Percentiles rank a stretch among this genome's conserved stretches.
Evolutionary conservation across 345 rosid species (phyloP).

Genomic region (thale cress (Arabidopsis thaliana)): DNA sequence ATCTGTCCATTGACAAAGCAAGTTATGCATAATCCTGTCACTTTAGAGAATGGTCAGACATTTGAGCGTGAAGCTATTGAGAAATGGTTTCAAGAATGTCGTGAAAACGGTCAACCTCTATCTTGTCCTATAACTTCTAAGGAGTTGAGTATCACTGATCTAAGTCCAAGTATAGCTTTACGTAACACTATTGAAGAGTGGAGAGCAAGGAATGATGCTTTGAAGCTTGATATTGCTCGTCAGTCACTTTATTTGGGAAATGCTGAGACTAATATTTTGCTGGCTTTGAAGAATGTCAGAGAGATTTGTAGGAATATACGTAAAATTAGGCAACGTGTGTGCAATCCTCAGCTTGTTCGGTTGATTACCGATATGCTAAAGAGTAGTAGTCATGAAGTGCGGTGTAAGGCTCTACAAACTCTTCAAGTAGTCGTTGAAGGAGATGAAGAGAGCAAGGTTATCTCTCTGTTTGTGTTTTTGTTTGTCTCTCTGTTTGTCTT

Average conservation of each 20-base stretch:
- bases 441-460: constrained; percentile 85
- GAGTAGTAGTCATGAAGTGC: constrained; percentile 74
- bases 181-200: constrained; percentile 91
- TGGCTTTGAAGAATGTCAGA: constrained; percentile 61
- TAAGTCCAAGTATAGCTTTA: constrained; percentile 84
- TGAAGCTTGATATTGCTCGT: constrained; percentile 82
- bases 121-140: constrained; percentile 79
- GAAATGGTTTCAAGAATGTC: constrained; percentile 84
- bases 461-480: constrained; percentile 5
- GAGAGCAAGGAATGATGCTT: constrained; percentile 90
- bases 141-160: constrained; percentile 62
- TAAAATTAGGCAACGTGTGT: constrained; percentile 60
- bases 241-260: constrained; percentile 64
- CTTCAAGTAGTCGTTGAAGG: constrained; percentile 78
- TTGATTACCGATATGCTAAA: constrained; percentile 78
- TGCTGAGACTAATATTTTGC: constrained; percentile 70
- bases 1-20: constrained; percentile 92
- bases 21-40: constrained; percentile 89
- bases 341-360: constrained; percentile 72
- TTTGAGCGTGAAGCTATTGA: constrained; percentile 94
- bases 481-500: constrained; percentile 25
- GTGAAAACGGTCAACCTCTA: constrained; percentile 58
- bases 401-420: constrained; percentile 76
- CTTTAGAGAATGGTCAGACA: constrained; percentile 82
- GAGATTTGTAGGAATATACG: constrained; percentile 62